Base-by-base conservation (phyloP, 345 rosid genomes). In the Schrenkiella parvula region DNA sequence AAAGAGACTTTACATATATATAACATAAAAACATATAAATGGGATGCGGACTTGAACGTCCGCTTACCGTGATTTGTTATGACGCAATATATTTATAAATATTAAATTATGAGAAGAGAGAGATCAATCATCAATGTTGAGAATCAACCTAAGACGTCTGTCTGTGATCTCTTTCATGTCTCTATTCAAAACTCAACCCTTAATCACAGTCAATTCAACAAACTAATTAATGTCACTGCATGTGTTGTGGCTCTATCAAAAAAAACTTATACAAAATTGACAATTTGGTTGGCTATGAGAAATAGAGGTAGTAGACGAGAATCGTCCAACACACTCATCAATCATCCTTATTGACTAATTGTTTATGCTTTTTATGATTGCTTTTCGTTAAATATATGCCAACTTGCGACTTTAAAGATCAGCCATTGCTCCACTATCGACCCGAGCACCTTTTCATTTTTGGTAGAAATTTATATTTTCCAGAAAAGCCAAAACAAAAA, bases 371-470 rank as follows among this genome's bases (percentile, higher is more conserved):
- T 66, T 37, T 41, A 38, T 38, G 28, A 66, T 52, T 26, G 2
- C 51, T 67, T 66, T 67, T 52, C 4, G 12, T 48, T 19, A 46
- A 32, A 26, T 53, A 53, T 52, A 6, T 28, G 29, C 63, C 72
- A 68, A 68, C 53, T 68, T 67, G 61, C 44, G 10, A 17, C 61
- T 66, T 66, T 66, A 35, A 37, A 37, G 7, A 18, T 51, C 31
- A 51, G 14, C 52, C 50, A 11, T 52, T 67, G 50, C 60, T 66
- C 71, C 71, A 66, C 62, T 66, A 52, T 18, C 44, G 44, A 41
- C 8, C 21, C 70, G 23, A 63, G 18, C 70, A 50, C 34, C 2
- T 21, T 2, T 13, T 13, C 8, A 23, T 37, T 4, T 14, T 22
- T 5, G n/a, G n/a, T n/a, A n/a, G n/a, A n/a, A n/a, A n/a, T n/a